Evolutionary conservation across 352 stramenopile species (phyloP).

Genomic region (Globisporangium paddicum): DNA sequence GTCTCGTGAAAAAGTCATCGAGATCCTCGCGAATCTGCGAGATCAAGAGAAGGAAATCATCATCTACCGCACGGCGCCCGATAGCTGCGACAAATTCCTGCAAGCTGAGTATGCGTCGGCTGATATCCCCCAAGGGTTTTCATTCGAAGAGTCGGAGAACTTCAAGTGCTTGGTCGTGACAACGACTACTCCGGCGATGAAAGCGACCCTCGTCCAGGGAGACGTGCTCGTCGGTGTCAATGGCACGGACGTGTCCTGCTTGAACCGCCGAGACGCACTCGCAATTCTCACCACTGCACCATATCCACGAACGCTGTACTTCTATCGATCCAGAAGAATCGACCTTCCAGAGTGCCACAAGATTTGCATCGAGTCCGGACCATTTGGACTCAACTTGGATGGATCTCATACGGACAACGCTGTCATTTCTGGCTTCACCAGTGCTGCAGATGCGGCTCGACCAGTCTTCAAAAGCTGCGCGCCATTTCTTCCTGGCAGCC

Average conservation of each 20-base stretch:
- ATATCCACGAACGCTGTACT: conserved; percentile 32
- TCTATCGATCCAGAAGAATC: conserved; percentile 15
- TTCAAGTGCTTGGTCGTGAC: conserved; percentile 34
- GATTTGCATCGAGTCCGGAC: conserved; percentile 31
- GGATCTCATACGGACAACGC: conserved; percentile 20
- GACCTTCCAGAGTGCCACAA: conserved; percentile 37
- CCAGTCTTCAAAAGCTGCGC: conserved; percentile 29
- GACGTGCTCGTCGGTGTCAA: conserved; percentile 50
- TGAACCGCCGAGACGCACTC: conserved; percentile 26
- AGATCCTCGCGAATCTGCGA: conserved; percentile 25
- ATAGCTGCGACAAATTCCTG: conserved; percentile 23
- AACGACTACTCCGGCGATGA: conserved; percentile 7
- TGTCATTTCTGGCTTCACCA: conserved; percentile 42
- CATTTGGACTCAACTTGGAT: conserved; percentile 52
- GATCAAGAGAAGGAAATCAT: conserved; percentile 54
- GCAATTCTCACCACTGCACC: conserved; percentile 21
- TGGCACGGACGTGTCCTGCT: conserved; percentile 28
- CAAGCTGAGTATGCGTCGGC: conserved; percentile 17
- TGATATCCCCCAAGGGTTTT: conserved; percentile 23
- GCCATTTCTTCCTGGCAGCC: conserved; percentile 38
- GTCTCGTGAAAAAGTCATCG: conserved; percentile 31
- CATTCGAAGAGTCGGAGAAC: conserved; percentile 28
- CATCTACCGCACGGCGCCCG: conserved; percentile 33
- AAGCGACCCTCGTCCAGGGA: conserved; percentile 16
- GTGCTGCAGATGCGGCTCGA: conserved; percentile 25